Percentiles rank a stretch among this genome's conserved stretches.
These are phyloP conservation scores for Dothistroma pini DNA, from an alignment of 2,329 filamentous ascomycete species.

Conservation along the genomic window DNA sequence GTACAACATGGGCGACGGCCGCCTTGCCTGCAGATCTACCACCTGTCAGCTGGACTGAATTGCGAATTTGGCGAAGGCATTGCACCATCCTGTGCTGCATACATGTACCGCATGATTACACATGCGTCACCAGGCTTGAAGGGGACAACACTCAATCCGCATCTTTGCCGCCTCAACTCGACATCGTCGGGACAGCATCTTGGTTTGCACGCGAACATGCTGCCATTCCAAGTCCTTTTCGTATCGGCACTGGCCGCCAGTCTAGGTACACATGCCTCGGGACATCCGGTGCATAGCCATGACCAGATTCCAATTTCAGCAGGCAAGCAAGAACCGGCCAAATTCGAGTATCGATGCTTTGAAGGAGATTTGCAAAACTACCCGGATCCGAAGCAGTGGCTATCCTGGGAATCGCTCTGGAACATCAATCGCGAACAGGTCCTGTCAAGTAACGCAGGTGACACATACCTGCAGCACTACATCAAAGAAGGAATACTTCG, in stretches of 20 bases:
- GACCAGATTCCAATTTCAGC: not conserved
- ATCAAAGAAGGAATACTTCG: constrained; percentile 15
- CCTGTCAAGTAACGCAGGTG: constrained; percentile 20
- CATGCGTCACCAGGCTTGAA: not conserved
- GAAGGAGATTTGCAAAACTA: constrained; percentile 5
- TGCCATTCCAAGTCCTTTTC: constrained; percentile 6
- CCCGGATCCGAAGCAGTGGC: constrained; percentile 12
- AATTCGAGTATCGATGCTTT: constrained; percentile 18
- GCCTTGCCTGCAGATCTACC: no score
- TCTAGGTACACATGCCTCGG: not conserved
- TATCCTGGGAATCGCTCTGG: constrained; percentile 21
- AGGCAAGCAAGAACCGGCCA: not conserved
- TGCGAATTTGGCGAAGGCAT: not conserved
- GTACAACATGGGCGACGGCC: not conserved
- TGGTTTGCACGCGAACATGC: not conserved
- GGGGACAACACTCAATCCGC: not conserved
- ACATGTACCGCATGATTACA: not conserved
- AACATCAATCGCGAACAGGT: constrained; percentile 22
- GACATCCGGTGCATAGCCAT: not conserved
- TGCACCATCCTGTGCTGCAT: constrained; percentile 2
- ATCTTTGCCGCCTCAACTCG: not conserved
- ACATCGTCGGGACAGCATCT: not conserved
- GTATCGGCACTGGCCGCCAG: constrained; percentile 3
- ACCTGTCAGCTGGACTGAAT: not conserved
- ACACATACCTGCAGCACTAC: constrained; percentile 24